Evolutionary conservation across 202 grass and related monocot genomes (phyloP), one percentile per base, ranked within the genome.

Genomic region (Hordeum pubiflorum): DNA sequence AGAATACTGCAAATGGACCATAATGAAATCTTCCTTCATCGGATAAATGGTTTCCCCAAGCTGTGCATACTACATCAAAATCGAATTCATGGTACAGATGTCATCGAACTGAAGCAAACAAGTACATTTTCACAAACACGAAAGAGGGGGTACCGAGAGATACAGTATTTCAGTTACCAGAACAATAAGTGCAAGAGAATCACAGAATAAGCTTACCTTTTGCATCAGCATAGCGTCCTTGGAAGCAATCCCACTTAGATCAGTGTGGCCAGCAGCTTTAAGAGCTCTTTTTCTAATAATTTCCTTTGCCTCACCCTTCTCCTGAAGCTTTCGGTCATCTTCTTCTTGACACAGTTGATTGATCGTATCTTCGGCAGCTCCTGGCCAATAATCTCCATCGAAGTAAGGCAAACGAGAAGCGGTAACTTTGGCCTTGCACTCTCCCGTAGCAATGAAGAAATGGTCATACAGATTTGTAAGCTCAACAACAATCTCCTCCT

Each of bases 1-100:
- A 54, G 91, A 71, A 90, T 97, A 87, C 73, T 97, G 93, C 54
- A 99, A 83, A 92, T 99, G 89, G 40, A 99, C 93, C 93, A 99
- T 93, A 75, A 99, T 97, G 82, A 99, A 99, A 85, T 99, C 97
- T 86, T 97, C 93, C 86, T 89, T 97, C 97, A 97, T 97, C 29
- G 93, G 93, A 81, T 76, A 84, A 77, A 99, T 99, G 13, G 93
- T 97, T 86, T 99, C 89, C 9, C 93, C 91, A 79, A 99, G 93
- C 97, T 99, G 87, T 99, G 87, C 67, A 75, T 65, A 79, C 4
- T 65, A 79, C 4, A 81, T 71, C 75, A 85, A 86, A 91, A 86
- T 33, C 72, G 38, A 81, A 73, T 84, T 63, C 64, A 85, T 37
- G 36, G 58, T 89, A 66, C 74, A 75, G 37, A 60, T 72, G 37